phyloP scores from a whole-genome alignment of 1,284 basidiomycete genomes.

The Ceratobasidium theobromae region DNA sequence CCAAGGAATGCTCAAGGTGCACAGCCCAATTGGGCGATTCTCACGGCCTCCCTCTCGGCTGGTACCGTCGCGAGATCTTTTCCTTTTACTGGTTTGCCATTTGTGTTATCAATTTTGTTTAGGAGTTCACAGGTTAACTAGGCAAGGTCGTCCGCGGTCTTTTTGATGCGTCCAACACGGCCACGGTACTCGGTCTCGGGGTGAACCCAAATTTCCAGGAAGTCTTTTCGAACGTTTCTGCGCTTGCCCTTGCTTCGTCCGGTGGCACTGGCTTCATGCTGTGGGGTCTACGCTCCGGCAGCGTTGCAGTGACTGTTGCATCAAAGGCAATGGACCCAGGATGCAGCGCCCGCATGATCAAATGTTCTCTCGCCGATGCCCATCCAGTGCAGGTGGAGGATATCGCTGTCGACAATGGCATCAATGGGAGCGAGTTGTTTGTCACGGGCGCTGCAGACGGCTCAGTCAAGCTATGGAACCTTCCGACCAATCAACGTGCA shows the following conservation, averaged over 20 bases:
- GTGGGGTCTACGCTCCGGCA: slow-evolving; percentile 77
- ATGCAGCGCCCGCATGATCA: slow-evolving; percentile 50
- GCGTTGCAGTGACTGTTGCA: slow-evolving; percentile 63
- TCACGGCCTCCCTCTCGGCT: slow-evolving; percentile 67
- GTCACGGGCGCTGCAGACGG: slow-evolving; percentile 64
- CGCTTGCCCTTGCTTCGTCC: slow-evolving; percentile 46
- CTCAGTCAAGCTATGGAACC: slow-evolving; percentile 68
- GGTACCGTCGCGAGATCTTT: slow-evolving; percentile 75
- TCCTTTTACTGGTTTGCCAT: slow-evolving; percentile 58
- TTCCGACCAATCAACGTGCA: slow-evolving; percentile 9
- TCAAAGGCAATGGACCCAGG: slow-evolving; percentile 58
- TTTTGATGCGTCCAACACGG: slow-evolving; percentile 64
- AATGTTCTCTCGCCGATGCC: slow-evolving; percentile 55
- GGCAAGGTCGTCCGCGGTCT: slow-evolving; percentile 67
- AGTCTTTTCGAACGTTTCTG: slow-evolving; percentile 62
- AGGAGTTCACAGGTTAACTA: slow-evolving; percentile 9
- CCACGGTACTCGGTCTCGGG: slow-evolving; percentile 62
- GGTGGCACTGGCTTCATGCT: slow-evolving; percentile 68
- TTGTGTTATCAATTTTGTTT: background rate
- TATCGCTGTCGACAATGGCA: slow-evolving; percentile 26
- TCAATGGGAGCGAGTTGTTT: slow-evolving; percentile 44
- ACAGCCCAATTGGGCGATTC: slow-evolving; percentile 52
- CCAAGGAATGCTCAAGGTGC: slow-evolving; percentile 39
- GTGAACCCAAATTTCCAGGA: slow-evolving; percentile 68
- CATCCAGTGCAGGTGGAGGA: slow-evolving; percentile 57